Base-by-base conservation (phyloP, 257 asterid species). In the Solanum tacnaense region DNA sequence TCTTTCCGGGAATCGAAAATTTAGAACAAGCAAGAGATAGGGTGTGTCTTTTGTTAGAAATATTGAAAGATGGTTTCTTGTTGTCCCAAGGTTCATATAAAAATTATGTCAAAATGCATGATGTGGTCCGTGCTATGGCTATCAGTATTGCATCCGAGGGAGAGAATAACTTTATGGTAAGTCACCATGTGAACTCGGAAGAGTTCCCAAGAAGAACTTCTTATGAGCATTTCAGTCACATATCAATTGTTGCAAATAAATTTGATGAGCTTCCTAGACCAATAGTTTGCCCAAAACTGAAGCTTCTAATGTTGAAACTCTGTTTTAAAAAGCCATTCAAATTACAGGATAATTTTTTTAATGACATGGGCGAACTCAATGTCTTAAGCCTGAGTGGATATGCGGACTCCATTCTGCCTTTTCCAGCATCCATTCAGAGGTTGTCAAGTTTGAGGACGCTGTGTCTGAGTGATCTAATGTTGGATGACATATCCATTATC, bases 41-140 rank as follows among this genome's bases (percentile, higher is more conserved):
- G 71, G 68, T 36, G 75, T 7, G 29, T 23, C 23, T 31, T 20
- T 29, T 89, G 27, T 49, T 27, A 13, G 84, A 86, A 29, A 71
- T 44, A 12, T 38, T 89, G 39, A 70, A 52, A 70, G 49, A 52
- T 18, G 29, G 87, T 60, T 78, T 49, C 29, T 52, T 89, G 41
- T 20, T 89, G 34, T 73, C 7, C 6, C 21, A 29, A 41, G 85
- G 85, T 9, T 23, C 56, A 38, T 2, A 13, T 0, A 23, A 81
- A 8, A 27, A 36, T 3, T 32, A 36, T 82, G 89, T 86, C 18
- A 86, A 29, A 67, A 52, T 89, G 78, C 90, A 86, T 65, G 89
- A 89, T 56, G 87, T 88, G 31, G 68, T 88, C 20, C 67, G 75
- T 39, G 86, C 86, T 25, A 56, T 85, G 29, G 82, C 86, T 29